phyloP scores from a whole-genome alignment of 495 filamentous ascomycete genomes.

The Ramalina intermedia region DNA sequence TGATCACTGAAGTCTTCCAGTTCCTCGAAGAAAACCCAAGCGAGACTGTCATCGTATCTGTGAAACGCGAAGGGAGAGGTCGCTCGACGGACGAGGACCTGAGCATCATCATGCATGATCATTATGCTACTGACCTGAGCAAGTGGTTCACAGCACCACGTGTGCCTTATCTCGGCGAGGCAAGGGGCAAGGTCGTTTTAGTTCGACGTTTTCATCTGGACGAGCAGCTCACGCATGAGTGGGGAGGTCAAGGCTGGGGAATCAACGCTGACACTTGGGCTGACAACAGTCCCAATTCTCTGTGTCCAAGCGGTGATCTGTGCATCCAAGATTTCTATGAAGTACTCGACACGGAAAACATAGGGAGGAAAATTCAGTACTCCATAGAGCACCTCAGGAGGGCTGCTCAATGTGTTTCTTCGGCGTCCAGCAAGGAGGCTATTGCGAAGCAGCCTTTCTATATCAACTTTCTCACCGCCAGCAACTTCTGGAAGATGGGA shows the following conservation, averaged over 20 bases:
- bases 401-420: conserved; percentile 36
- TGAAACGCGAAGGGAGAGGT: conserved; percentile 85
- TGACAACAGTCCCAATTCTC: conserved; percentile 71
- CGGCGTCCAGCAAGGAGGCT: conserved; percentile 8
- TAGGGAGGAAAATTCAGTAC: conserved; percentile 65
- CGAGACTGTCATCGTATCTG: conserved; percentile 70
- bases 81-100: conserved; percentile 68
- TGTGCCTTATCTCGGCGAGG: conserved; percentile 72
- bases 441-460: conserved; percentile 48
- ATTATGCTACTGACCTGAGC: conserved; percentile 48
- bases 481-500: conserved; percentile 80
- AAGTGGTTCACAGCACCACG: conserved; percentile 67
- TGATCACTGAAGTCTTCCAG: conserved; percentile 51
- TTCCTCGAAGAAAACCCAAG: conserved; percentile 68
- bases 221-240: conserved; percentile 41
- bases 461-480: conserved; percentile 79
- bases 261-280: conserved; percentile 77
- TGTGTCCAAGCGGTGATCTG: conserved; percentile 56
- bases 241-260: conserved; percentile 55
- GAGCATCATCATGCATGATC: conserved; percentile 48
- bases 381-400: conserved; percentile 61
- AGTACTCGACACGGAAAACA: conserved; percentile 57
- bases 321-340: conserved; percentile 95
- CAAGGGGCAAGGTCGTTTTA: conserved; percentile 70
- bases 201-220: conserved; percentile 65